Evolutionary conservation across 495 filamentous ascomycete genomes (phyloP), one percentile per base, ranked within the genome.

Genomic region (Monascus purpureus): DNA sequence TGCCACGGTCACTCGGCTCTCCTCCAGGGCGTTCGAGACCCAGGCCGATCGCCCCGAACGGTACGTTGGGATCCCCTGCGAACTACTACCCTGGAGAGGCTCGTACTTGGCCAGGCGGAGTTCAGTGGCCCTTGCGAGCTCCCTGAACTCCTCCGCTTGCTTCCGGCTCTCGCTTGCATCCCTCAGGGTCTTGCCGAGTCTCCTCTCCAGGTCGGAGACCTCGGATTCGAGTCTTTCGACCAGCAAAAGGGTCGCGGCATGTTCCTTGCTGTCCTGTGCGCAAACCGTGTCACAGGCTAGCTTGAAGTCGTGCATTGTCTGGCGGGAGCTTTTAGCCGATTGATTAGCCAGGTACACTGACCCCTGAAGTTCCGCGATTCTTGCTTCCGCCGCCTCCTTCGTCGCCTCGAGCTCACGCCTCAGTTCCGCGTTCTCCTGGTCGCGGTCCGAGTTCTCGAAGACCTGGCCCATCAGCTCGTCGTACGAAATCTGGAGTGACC

Each of bases 81-180:
- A n/a, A 14, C 30, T 29, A 14, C 15, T 3, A 0, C 28, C 25
- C 12, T 18, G 27, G 19, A 9, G 12, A 8, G 13, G 8, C 25
- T 33, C 28, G 26, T 11, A 35, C 16, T 30, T 33, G 6, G 28
- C 9, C 23, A 45, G 19, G 4, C 37, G 45, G 8, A 3, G 11
- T 17, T 41, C 36, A 8, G 44, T 36, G 8, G 27, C 24, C 5
- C 35, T 16, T 6, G 33, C 34, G n/a, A 29, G 24, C 4, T 26
- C 5, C 30, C 38, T 11, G 2, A 23, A 16, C 1, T 14, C 15
- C 0, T 13, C 17, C 7, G 32, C 29, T 12, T 38, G 13, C 20
- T 43, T 25, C 25, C 34, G 17, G 33, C 24, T 27, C 18, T 29
- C 15, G 9, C 43, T 32, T 5, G 40, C 32, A 18, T 43, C 44